Conservation (phyloP, 495 filamentous ascomycete species). For the Daldinia bambusicola region DNA sequence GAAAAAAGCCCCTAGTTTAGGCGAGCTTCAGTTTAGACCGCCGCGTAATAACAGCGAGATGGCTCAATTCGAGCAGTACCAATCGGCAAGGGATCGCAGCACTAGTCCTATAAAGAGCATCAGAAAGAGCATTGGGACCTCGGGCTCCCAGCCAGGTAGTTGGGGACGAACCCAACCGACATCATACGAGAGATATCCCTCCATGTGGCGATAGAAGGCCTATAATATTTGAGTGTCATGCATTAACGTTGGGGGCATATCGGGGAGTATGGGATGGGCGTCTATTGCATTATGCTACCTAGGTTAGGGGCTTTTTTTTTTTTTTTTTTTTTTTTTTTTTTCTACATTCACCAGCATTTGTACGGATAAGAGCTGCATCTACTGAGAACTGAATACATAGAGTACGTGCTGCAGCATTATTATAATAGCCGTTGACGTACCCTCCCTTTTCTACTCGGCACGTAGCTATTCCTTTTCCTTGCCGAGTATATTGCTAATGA, state of each 20-base stretch:
- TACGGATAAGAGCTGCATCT: constrained; percentile 41
- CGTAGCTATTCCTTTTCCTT: constrained; percentile 3
- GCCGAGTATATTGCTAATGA: neutral
- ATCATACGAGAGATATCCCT: constrained; percentile 56
- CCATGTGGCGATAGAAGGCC: constrained; percentile 40
- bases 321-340: too few relatives aligned
- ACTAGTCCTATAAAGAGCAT: constrained; percentile 41
- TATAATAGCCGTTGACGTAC: constrained; percentile 8
- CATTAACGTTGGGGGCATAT: constrained; percentile 11
- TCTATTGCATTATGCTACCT: neutral
- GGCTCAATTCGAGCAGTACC: constrained; percentile 61
- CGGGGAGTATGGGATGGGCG: constrained; percentile 1
- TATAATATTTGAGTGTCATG: constrained; percentile 18
- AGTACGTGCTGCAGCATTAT: constrained; percentile 4
- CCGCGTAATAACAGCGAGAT: constrained; percentile 65
- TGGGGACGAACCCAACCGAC: constrained; percentile 37
- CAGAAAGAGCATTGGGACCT: constrained; percentile 43
- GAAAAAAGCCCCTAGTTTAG: constrained; percentile 67
- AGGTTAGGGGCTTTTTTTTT: neutral
- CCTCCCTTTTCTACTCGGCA: neutral
- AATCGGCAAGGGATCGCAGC: constrained; percentile 42
- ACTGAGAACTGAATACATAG: constrained; percentile 23
- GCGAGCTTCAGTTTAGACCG: constrained; percentile 55
- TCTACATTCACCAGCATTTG: constrained; percentile 30
- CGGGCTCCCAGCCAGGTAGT: constrained; percentile 20